A percentile compares a stretch with the other conserved stretches of the same genome.
phyloP scores from a whole-genome alignment of 2,329 filamentous ascomycete species.

The Monascus ruber region DNA sequence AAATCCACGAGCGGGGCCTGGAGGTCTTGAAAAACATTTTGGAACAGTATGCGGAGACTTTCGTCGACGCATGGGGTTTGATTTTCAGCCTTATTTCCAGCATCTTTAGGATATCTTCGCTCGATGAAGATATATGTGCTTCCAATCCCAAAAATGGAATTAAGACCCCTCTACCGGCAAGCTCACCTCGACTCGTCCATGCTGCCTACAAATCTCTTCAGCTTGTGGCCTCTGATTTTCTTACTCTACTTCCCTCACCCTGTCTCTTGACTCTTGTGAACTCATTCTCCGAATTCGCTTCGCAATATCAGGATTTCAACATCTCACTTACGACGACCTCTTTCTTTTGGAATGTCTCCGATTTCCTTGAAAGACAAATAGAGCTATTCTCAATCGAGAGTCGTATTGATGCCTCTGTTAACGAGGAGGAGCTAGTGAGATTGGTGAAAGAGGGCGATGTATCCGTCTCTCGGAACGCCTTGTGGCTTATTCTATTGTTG shows the following conservation, averaged over 20 bases:
- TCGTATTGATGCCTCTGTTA: slow-evolving; percentile 35
- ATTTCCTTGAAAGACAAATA: slow-evolving; percentile 55
- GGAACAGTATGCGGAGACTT: slow-evolving; percentile 75
- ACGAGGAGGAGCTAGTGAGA: slow-evolving; percentile 44
- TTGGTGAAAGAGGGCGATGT: slow-evolving; percentile 50
- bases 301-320: slow-evolving; percentile 83
- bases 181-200: slow-evolving; percentile 64
- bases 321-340: slow-evolving; percentile 91
- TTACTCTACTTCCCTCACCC: slow-evolving; percentile 57
- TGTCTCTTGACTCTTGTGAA: slow-evolving; percentile 72
- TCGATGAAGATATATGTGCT: slow-evolving; percentile 18
- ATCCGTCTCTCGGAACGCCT: slow-evolving; percentile 41
- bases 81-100: slow-evolving; percentile 77
- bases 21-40: slow-evolving; percentile 73
- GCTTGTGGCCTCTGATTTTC: slow-evolving; percentile 88
- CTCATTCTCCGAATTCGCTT: slow-evolving; percentile 79
- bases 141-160: slow-evolving; percentile 5
- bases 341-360: slow-evolving; percentile 91
- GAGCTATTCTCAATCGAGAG: slow-evolving; percentile 29
- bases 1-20: slow-evolving; percentile 69
- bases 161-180: slow-evolving; percentile 16
- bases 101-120: slow-evolving; percentile 51
- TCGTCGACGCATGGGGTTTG: slow-evolving; percentile 73
- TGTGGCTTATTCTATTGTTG: slow-evolving; percentile 26
- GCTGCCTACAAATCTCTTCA: slow-evolving; percentile 83